Evolutionary conservation across 129 eudicot species (phyloP).

Genomic region (Escallonia herrerae): DNA sequence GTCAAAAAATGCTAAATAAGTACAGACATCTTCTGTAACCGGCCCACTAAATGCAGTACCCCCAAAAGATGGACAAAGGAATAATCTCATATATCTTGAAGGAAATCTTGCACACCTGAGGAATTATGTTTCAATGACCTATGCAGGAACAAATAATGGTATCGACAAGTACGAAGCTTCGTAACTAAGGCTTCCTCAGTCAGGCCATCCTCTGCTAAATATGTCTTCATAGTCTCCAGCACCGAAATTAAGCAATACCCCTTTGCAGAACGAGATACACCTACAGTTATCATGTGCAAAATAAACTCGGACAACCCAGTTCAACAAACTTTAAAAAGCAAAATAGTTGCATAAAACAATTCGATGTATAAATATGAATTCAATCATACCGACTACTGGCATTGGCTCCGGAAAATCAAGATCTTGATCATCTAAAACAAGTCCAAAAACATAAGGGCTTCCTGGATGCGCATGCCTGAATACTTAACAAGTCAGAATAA

Average conservation of each 20-base stretch:
- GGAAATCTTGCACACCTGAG: slow-evolving; percentile 48
- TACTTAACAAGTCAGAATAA: slow-evolving; percentile 8
- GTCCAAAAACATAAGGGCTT: slow-evolving; percentile 94
- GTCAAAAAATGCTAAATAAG: too few relatives aligned
- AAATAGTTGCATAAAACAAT: not conserved
- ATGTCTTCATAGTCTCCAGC: slow-evolving; percentile 95
- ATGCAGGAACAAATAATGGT: slow-evolving; percentile 87
- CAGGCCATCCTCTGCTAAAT: slow-evolving; percentile 68
- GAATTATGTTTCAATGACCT: slow-evolving; percentile 67
- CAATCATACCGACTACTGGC: slow-evolving; percentile 86
- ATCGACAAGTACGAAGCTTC: slow-evolving; percentile 86
- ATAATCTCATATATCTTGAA: too few relatives aligned
- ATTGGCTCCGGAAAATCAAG: slow-evolving; percentile 97
- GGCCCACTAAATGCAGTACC: too few relatives aligned
- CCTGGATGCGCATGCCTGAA: slow-evolving; percentile 98
- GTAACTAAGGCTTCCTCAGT: slow-evolving; percentile 97
- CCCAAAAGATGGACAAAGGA: too few relatives aligned
- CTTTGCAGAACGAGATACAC: slow-evolving; percentile 89
- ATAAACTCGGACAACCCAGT: not conserved
- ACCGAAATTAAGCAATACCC: slow-evolving; percentile 79
- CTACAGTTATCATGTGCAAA: slow-evolving; percentile 20
- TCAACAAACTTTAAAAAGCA: not conserved
- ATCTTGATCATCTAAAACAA: slow-evolving; percentile 76
- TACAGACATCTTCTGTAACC: too few relatives aligned
- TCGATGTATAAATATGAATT: slow-evolving; percentile 7